phyloP scores from a whole-genome alignment of 2,329 filamentous ascomycete species.

The Colletotrichum agaves region DNA sequence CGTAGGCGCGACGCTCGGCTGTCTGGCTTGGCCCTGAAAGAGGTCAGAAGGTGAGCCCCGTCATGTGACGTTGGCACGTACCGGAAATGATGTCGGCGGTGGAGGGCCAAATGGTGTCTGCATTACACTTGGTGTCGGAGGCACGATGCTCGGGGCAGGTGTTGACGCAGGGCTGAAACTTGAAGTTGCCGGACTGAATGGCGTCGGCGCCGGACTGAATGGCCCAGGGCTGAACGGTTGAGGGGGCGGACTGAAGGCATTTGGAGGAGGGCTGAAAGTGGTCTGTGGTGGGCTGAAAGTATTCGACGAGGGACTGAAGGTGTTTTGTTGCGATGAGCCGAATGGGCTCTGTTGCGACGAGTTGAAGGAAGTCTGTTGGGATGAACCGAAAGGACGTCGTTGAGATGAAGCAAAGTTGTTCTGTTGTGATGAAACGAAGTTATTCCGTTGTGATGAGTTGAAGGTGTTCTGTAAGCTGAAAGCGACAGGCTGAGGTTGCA shows the following conservation, averaged over 20 bases:
- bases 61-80: conserved; percentile 6
- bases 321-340: conserved; percentile 9
- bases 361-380: conserved; percentile 4
- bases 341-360: neutral
- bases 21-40: conserved; percentile 29
- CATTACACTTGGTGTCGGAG: conserved; percentile 22
- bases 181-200: conserved; percentile 30
- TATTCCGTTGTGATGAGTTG: neutral
- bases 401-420: neutral
- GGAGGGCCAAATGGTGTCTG: conserved; percentile 34
- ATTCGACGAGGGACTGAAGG: conserved; percentile 1
- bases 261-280: conserved; percentile 25
- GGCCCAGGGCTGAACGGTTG: conserved; percentile 26
- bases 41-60: conserved; percentile 17
- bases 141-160: conserved; percentile 30
- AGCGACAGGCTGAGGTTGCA: conserved; percentile 19
- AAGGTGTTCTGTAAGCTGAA: conserved; percentile 14
- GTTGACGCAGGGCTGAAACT: conserved; percentile 33
- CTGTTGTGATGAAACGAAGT: neutral
- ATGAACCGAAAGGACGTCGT: neutral
- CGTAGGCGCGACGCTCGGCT: conserved; percentile 29
- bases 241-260: conserved; percentile 29
- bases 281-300: conserved; percentile 16
- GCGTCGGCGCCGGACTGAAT: conserved; percentile 28
- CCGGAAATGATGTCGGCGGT: conserved; percentile 34